Conservation (phyloP, 2,329 filamentous ascomycete species). For the Purpureocillium lavendulum region DNA sequence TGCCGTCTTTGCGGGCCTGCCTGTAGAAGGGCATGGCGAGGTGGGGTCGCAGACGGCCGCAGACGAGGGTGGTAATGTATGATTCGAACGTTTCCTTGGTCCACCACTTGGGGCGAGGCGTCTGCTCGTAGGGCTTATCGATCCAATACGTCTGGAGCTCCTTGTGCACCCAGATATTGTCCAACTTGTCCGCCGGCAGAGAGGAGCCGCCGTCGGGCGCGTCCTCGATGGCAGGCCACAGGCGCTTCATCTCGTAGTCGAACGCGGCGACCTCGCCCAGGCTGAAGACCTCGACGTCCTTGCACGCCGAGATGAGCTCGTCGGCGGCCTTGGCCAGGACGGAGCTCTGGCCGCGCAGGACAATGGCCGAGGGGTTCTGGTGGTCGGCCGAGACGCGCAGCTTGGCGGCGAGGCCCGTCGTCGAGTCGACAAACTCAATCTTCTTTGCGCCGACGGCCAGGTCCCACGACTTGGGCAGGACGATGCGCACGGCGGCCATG, state of each 20-base stretch:
- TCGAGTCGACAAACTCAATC: conserved; percentile 24
- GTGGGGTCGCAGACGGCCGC: conserved; percentile 24
- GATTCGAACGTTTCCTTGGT: conserved; percentile 29
- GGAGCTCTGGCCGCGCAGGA: conserved; percentile 22
- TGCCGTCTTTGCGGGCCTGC: conserved; percentile 15
- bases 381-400: conserved; percentile 25
- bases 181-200: conserved; percentile 10
- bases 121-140: conserved; percentile 25
- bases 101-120: conserved; percentile 31
- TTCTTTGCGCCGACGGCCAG: conserved; percentile 23
- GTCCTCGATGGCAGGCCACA: conserved; percentile 26
- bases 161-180: conserved; percentile 26
- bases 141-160: conserved; percentile 21
- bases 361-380: conserved; percentile 18
- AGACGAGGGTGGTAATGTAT: conserved; percentile 33
- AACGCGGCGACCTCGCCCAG: conserved; percentile 25
- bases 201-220: conserved; percentile 16
- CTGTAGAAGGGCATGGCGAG: conserved; percentile 26
- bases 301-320: conserved; percentile 20
- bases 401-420: conserved; percentile 22
- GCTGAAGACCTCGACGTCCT: conserved; percentile 23
- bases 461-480: conserved; percentile 25
- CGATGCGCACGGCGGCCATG: conserved; percentile 27
- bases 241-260: conserved; percentile 24
- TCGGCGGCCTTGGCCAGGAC: conserved; percentile 23